Percentiles rank a stretch among this genome's conserved stretches.
Evolutionary conservation across 2,329 filamentous ascomycete species (phyloP).

Genomic region (Chaetomium sp.): DNA sequence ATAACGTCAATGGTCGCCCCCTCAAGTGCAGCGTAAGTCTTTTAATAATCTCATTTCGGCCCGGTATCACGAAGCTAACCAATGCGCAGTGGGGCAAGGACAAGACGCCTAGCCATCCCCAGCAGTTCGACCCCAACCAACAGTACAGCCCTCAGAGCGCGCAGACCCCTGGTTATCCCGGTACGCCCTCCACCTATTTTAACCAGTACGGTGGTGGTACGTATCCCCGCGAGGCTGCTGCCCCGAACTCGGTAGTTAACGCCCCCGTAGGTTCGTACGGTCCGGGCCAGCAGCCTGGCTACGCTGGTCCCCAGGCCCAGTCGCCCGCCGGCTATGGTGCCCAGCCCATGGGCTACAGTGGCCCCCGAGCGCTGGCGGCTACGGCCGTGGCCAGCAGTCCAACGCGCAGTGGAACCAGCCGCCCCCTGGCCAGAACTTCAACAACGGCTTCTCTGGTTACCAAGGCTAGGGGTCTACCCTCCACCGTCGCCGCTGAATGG

Average conservation of each 20-base stretch:
- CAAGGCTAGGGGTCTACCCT: conserved; percentile 51
- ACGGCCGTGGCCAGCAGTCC: conserved; percentile 72
- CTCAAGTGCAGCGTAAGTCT: conserved; percentile 95
- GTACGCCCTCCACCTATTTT: conserved; percentile 80
- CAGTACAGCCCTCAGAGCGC: conserved; percentile 74
- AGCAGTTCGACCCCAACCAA: conserved; percentile 72
- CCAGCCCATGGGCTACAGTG: conserved; percentile 71
- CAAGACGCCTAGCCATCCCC: conserved; percentile 80
- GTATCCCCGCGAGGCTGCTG: conserved; percentile 37
- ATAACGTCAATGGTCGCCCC: conserved; percentile 95
- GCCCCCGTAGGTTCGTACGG: conserved; percentile 42
- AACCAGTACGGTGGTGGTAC: conserved; percentile 88
- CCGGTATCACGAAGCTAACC: conserved; percentile 22
- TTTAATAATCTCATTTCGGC: not conserved
- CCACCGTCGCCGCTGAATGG: conserved; percentile 3
- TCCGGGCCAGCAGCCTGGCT: conserved; percentile 66
- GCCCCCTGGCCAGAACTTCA: conserved; percentile 58
- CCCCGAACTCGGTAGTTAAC: conserved; percentile 51
- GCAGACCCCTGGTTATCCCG: conserved; percentile 72
- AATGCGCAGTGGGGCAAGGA: conserved; percentile 90
- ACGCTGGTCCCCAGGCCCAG: conserved; percentile 62
- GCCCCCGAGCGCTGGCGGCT: conserved; percentile 77
- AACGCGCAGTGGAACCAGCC: conserved; percentile 58
- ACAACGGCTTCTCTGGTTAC: conserved; percentile 65
- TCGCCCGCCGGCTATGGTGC: conserved; percentile 65